Conservation (phyloP, 352 stramenopile genomes). For the Saprolegnia diclina region DNA sequence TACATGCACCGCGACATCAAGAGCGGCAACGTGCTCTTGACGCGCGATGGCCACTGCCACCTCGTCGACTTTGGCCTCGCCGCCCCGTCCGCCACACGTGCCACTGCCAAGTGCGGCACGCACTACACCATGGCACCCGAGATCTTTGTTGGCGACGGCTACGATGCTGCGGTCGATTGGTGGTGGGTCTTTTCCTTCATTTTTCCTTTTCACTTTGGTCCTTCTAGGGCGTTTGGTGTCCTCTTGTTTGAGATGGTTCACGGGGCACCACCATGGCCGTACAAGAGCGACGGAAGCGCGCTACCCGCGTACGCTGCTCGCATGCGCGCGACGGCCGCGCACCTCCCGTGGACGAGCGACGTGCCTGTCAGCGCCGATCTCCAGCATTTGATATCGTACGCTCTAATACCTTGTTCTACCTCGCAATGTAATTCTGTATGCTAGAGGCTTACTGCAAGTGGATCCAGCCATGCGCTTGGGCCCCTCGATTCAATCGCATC, state of each 20-base stretch:
- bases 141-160: constrained; percentile 38
- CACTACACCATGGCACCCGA: constrained; percentile 75
- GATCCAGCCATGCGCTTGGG: constrained; percentile 45
- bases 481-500: constrained; percentile 42
- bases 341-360: neutral
- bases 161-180: constrained; percentile 52
- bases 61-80: constrained; percentile 78
- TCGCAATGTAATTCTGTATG: constrained; percentile 7
- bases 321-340: neutral
- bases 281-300: constrained; percentile 35
- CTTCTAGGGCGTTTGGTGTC: constrained; percentile 55
- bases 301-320: neutral
- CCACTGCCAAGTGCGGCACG: constrained; percentile 56
- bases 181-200: constrained; percentile 40
- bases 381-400: constrained; percentile 33
- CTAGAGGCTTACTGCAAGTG: constrained; percentile 32
- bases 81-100: constrained; percentile 29
- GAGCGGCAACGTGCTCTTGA: constrained; percentile 66
- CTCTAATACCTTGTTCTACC: neutral
- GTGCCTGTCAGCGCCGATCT: constrained; percentile 29
- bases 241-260: constrained; percentile 69
- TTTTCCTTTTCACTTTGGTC: neutral
- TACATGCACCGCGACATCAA: constrained; percentile 78
- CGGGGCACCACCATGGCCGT: constrained; percentile 61
- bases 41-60: constrained; percentile 36